A percentile compares a stretch with the other conserved stretches of the same genome.
These are phyloP conservation scores for Trametes hirsuta DNA, from an alignment of 1,284 basidiomycete species.

Conservation along the genomic window DNA sequence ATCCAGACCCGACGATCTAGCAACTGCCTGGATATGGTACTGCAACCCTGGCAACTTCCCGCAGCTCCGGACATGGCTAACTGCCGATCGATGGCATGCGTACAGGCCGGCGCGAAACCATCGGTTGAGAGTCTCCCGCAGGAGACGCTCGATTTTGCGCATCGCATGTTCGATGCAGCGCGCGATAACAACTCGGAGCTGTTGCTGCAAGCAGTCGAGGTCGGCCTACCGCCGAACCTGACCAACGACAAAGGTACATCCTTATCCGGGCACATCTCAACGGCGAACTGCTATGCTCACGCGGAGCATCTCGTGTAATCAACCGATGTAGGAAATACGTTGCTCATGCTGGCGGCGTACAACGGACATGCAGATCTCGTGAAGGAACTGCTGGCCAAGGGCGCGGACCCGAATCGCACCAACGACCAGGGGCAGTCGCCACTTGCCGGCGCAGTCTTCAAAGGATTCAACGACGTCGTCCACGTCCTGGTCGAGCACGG, in stretches of 20 bases:
- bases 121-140: constrained; percentile 30
- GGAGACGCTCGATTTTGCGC: constrained; percentile 70
- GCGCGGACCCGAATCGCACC: constrained; percentile 70
- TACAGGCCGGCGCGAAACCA: constrained; percentile 13
- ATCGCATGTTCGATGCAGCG: constrained; percentile 78
- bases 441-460: constrained; percentile 84
- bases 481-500: constrained; percentile 60
- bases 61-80: background rate
- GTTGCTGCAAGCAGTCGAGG: constrained; percentile 63
- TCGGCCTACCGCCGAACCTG: constrained; percentile 78
- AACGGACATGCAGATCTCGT: constrained; percentile 69
- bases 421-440: constrained; percentile 84
- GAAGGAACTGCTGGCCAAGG: constrained; percentile 52
- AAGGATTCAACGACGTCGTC: constrained; percentile 66
- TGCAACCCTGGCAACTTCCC: too few relatives aligned
- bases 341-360: constrained; percentile 85
- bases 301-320: background rate
- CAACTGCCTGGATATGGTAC: too few relatives aligned
- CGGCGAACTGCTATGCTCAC: background rate
- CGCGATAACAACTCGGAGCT: constrained; percentile 59
- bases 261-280: background rate
- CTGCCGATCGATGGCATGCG: background rate
- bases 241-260: constrained; percentile 70
- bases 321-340: constrained; percentile 60
- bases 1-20: too few relatives aligned